Conservation (phyloP, 2,329 filamentous ascomycete species). For the Aspergillus tubingensis region DNA sequence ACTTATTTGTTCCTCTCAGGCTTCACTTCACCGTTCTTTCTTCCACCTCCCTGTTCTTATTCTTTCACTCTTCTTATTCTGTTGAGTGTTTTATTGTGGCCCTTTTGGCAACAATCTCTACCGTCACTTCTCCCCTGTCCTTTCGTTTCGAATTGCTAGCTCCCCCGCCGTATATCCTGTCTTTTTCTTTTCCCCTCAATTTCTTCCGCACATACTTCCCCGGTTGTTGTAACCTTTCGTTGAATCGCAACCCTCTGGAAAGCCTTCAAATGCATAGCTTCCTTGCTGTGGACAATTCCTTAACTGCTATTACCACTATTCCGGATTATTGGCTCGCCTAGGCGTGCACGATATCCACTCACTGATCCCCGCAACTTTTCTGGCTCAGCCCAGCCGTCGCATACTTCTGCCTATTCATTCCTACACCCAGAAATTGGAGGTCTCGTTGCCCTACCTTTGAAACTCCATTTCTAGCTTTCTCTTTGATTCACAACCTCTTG, state of each 20-base stretch:
- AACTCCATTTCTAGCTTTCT: not conserved
- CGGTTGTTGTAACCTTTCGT: not conserved
- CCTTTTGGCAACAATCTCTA: slow-evolving; percentile 8
- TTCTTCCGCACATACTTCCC: not conserved
- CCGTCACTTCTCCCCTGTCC: not conserved
- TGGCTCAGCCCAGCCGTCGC: not conserved
- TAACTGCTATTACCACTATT: not conserved
- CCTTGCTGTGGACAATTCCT: not conserved
- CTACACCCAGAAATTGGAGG: not conserved
- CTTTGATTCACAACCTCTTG: not conserved
- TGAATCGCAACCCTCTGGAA: not conserved
- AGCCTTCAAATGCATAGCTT: not conserved
- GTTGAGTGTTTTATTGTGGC: not conserved
- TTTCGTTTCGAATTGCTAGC: not conserved
- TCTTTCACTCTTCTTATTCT: not conserved
- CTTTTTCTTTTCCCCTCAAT: not conserved
- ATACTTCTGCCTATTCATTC: not conserved
- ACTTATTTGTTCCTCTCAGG: too few species aligned
- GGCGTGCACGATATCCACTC: not conserved
- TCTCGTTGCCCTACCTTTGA: not conserved
- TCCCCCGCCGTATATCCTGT: not conserved
- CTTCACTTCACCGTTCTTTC: not conserved
- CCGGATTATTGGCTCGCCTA: not conserved
- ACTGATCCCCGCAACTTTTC: not conserved
- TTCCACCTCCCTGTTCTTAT: not conserved